Percentiles rank a stretch among this genome's conserved stretches.
phyloP scores from a whole-genome alignment of 2,329 filamentous ascomycete species.

The Aspergillus intermedius region DNA sequence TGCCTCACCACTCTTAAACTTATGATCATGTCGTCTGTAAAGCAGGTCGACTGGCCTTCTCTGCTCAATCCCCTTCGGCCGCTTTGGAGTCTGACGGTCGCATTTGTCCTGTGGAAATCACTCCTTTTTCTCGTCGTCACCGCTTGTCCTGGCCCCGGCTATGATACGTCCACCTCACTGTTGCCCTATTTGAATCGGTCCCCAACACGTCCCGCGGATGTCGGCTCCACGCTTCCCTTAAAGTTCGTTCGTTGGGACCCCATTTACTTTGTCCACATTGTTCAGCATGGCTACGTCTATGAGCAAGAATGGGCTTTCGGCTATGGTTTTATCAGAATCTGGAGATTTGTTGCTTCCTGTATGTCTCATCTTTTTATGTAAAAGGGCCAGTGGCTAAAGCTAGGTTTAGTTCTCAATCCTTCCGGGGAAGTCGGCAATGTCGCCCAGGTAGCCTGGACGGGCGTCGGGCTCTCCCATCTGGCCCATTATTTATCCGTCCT shows the following conservation, averaged over 20 bases:
- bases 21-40: background rate
- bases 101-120: constrained; percentile 52
- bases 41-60: constrained; percentile 4
- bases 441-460: constrained; percentile 42
- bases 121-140: constrained; percentile 46
- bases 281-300: constrained; percentile 49
- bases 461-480: constrained; percentile 61
- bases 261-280: constrained; percentile 53
- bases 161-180: constrained; percentile 57
- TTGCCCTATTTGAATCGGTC: constrained; percentile 25
- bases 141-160: constrained; percentile 52
- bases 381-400: constrained; percentile 11
- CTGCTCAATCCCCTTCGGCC: constrained; percentile 24
- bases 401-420: constrained; percentile 16
- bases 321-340: constrained; percentile 45
- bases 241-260: constrained; percentile 57
- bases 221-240: constrained; percentile 18
- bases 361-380: constrained; percentile 3
- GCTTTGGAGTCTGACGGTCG: constrained; percentile 26
- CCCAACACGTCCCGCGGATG: background rate
- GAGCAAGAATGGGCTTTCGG: constrained; percentile 65
- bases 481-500: constrained; percentile 71
- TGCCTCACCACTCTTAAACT: no score
- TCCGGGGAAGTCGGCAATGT: constrained; percentile 16
- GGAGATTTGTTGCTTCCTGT: constrained; percentile 35